Evolutionary conservation across 2,329 filamentous ascomycete species (phyloP).

Genomic region (Penicillium sp.): DNA sequence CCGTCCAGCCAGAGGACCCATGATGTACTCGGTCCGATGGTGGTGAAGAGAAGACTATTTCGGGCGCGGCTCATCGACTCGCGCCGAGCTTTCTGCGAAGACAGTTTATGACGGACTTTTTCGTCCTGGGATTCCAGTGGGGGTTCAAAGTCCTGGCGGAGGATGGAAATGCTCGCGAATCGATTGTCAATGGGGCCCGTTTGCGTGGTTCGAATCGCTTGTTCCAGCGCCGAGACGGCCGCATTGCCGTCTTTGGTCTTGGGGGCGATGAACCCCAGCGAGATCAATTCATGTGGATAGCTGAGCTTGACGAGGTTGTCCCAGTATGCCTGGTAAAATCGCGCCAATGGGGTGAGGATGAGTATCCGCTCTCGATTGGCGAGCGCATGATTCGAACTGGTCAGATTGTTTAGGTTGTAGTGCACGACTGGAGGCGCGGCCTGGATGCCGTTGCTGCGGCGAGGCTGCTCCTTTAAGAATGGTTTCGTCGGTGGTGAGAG

Average conservation of each 20-base stretch:
- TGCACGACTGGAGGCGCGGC: constrained; percentile 78
- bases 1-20: constrained; percentile 97
- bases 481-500: constrained; percentile 69
- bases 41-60: constrained; percentile 93
- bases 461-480: constrained; percentile 60
- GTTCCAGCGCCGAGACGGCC: constrained; percentile 76
- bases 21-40: constrained; percentile 78
- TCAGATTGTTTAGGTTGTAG: constrained; percentile 94
- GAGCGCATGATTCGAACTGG: constrained; percentile 68
- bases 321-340: constrained; percentile 95
- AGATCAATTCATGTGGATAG: constrained; percentile 93
- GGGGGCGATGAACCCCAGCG: constrained; percentile 90
- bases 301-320: constrained; percentile 76
- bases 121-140: constrained; percentile 76
- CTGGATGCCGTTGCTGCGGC: constrained; percentile 42
- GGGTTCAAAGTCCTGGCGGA: constrained; percentile 89
- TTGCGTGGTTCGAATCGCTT: constrained; percentile 79
- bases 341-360: constrained; percentile 84
- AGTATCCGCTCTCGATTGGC: constrained; percentile 79
- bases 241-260: constrained; percentile 88
- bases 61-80: constrained; percentile 89
- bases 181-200: constrained; percentile 71
- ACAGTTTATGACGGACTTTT: constrained; percentile 81
- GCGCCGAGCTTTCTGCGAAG: constrained; percentile 78
- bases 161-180: constrained; percentile 89